Evolutionary conservation across 2,329 filamentous ascomycete genomes (phyloP), one percentile per base, ranked within the genome.

Genomic region (Alternaria brassicae): DNA sequence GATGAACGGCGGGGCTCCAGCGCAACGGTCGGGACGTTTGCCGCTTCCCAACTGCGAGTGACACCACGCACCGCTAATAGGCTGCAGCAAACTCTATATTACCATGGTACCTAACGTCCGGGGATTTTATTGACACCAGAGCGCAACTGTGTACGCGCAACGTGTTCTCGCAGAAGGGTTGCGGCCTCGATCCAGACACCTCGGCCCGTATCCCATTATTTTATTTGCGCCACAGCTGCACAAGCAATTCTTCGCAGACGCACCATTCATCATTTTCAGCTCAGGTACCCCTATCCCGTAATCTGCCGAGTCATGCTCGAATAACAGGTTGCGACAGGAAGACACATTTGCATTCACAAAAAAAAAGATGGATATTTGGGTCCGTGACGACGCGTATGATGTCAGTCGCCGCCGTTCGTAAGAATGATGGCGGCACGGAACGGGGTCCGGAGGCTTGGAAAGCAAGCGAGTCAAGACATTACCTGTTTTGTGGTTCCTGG

Each of bases 301-400:
- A 13, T 21, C 15, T 27, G 23, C 44, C 44, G 56, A 58, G 56
- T 54, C 56, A 55, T 37, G 30, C 28, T 32, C 13, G 19, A 48
- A 34, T 23, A 48, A 48, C 44, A 48, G 44, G 30, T 23, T 50
- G 21, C 34, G n/a, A 39, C 32, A 50, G 8, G 15, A 32, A 28
- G n/a, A 53, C 54, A 53, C 30, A 21, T 55, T 47, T 19, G 17
- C 21, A 47, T 28, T 17, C 32, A 25, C n/a, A 41, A 32, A 50
- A 44, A 51, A 27, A 52, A 52, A 42, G 1, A 56, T 56, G 36
- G 41, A 48, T 47, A 25, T 40, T 37, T 60, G 56, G 55, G 36
- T 58, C 56, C 53, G 58, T 66, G 58, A 66, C 61, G 63, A 53
- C 34, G 60, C 44, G 21, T 28, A 61, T 67, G 65, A 67, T 58